A percentile compares a stretch with the other conserved stretches of the same genome.
Evolutionary conservation across 2,329 filamentous ascomycete genomes (phyloP).

Genomic region (Graphilbum fragrans): DNA sequence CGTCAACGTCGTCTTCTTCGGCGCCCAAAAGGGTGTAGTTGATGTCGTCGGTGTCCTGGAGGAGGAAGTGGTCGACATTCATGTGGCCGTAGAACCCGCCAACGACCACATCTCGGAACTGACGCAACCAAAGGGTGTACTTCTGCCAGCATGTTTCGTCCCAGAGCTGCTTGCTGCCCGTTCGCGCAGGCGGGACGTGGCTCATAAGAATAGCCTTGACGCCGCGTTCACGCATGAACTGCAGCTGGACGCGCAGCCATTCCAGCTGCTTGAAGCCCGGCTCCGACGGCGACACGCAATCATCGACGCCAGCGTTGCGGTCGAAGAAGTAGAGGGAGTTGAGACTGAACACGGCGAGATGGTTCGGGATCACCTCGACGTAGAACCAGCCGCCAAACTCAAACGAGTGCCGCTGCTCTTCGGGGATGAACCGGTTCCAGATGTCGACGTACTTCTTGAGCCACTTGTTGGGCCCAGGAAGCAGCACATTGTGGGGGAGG

Average conservation of each 20-base stretch:
- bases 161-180: conserved; percentile 76
- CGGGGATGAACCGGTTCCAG: conserved; percentile 81
- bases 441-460: conserved; percentile 64
- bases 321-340: conserved; percentile 97
- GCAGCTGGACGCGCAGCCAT: conserved; percentile 83
- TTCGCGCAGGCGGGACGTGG: conserved; percentile 84
- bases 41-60: conserved; percentile 75
- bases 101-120: conserved; percentile 83
- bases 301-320: conserved; percentile 86
- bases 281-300: conserved; percentile 65
- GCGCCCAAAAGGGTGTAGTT: conserved; percentile 38
- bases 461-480: conserved; percentile 76
- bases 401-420: conserved; percentile 84
- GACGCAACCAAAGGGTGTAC: conserved; percentile 79
- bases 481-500: conserved; percentile 88
- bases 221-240: conserved; percentile 66
- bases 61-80: conserved; percentile 95
- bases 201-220: conserved; percentile 94
- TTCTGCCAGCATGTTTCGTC: conserved; percentile 98
- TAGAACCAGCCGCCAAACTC: conserved; percentile 90
- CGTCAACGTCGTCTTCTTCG: background rate
- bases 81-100: conserved; percentile 82
- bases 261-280: conserved; percentile 93
- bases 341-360: conserved; percentile 80
- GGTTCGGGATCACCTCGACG: conserved; percentile 77